Conservation (phyloP, 305 asterid genomes). For the Salvia sclarea region DNA sequence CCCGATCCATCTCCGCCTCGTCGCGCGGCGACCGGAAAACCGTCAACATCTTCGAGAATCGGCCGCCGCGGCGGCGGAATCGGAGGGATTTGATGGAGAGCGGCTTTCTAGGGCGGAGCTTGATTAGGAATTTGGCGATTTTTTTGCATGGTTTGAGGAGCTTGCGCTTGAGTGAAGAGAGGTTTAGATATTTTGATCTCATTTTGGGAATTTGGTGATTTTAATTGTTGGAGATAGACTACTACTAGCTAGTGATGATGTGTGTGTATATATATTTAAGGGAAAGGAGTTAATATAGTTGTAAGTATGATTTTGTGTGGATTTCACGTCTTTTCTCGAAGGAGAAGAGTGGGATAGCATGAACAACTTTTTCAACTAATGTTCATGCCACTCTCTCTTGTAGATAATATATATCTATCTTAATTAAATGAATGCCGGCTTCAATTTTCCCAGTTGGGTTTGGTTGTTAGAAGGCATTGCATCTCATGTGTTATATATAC, state of each 20-base stretch:
- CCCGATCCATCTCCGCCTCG: conserved; percentile 42
- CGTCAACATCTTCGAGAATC: conserved; percentile 25
- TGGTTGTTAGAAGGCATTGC: no score
- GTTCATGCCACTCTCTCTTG: no score
- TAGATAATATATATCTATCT: no score
- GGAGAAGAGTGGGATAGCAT: conserved; percentile 39
- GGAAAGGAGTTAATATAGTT: background rate
- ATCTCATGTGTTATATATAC: no score
- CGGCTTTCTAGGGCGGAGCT: conserved; percentile 43
- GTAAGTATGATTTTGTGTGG: conserved; percentile 25
- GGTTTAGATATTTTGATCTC: background rate
- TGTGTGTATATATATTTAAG: conserved; percentile 17
- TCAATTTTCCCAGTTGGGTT: no score
- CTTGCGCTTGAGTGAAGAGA: conserved; percentile 44
- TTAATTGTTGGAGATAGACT: background rate
- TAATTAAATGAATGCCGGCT: no score
- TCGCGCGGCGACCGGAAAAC: conserved; percentile 31
- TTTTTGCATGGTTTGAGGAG: conserved; percentile 49
- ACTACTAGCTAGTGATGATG: no score
- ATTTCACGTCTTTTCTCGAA: conserved; percentile 31
- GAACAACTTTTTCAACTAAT: conserved; percentile 21
- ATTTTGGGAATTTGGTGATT: background rate
- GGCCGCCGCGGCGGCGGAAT: conserved; percentile 23
- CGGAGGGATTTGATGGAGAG: conserved; percentile 42
- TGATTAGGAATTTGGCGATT: conserved; percentile 40